Evolutionary conservation across 2,329 filamentous ascomycete species (phyloP), one percentile per base, ranked within the genome.

Genomic region (Arthrobotrys conoides): DNA sequence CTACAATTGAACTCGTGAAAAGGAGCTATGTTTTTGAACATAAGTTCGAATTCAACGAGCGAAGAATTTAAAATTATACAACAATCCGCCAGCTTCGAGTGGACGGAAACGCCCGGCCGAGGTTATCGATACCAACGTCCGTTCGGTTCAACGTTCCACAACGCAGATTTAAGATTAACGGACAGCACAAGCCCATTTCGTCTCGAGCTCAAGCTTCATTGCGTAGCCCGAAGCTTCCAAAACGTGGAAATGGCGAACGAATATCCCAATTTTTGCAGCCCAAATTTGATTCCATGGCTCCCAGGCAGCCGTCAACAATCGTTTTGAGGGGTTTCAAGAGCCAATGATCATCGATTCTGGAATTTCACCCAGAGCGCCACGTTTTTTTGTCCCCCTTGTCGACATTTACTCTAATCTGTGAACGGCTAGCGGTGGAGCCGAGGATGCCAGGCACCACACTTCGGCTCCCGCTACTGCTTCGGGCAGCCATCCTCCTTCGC

Each of bases 241-340:
- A 77, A 71, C 67, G 67, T 71, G 73, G 73, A 77, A 64, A 71
- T 71, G 73, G 67, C 73, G 73, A 61, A 71, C 73, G 51, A 59
- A 66, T 41, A 41, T 63, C 51, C 16, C 48, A 53, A n/a, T n/a
- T n/a, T 46, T 57, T 14, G 16, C n/a, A 75, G 5, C 41, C 3
- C 44, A 20, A 16, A 24, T 38, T 53, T 44, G 30, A 46, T 67
- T 33, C 38, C 53, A 44, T 55, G 63, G 71, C 64, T 68, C 61
- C 44, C 73, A 77, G 73, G 73, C 73, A 77, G 73, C 73, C 67
- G 67, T 77, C 53, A 27, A 67, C 38, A 44, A 38, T 66, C 53
- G 30, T 12, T 44, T 71, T 71, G 51, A 67, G 66, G 59, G 41
- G 65, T 59, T 61, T 63, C 20, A 55, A 59, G 3, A 57, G 49